These are phyloP conservation scores for Saccharum officinarum DNA, from an alignment of 176 grass and related monocot genomes.

Conservation along the genomic window DNA sequence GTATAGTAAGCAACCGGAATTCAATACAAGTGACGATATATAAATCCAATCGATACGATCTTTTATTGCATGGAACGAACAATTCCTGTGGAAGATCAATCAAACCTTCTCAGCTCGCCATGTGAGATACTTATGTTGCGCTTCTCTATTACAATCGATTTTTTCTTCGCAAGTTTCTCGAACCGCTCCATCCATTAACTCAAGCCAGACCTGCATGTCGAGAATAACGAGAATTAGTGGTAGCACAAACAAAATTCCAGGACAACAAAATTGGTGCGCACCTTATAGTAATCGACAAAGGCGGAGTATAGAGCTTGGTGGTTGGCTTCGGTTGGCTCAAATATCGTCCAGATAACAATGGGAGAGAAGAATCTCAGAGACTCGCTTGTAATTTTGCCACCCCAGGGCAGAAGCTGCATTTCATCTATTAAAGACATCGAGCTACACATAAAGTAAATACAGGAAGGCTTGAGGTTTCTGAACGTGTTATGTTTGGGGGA, in stretches of 20 bases:
- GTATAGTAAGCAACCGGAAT: not conserved
- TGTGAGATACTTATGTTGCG: conserved; percentile 83
- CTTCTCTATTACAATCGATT: conserved; percentile 52
- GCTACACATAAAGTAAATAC: conserved; percentile 53
- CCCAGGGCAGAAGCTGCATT: conserved; percentile 97
- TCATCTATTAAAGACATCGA: conserved; percentile 60
- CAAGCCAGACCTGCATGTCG: conserved; percentile 65
- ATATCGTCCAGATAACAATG: conserved; percentile 76
- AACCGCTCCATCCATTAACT: conserved; percentile 57
- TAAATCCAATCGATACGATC: not conserved
- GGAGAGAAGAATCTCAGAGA: conserved; percentile 95
- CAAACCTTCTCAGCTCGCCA: conserved; percentile 91
- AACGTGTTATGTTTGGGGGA: not conserved
- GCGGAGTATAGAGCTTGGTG: conserved; percentile 62
- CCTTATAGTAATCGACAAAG: conserved; percentile 88
- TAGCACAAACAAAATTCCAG: not conserved
- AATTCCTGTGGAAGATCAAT: not conserved
- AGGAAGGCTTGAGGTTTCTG: conserved; percentile 11
- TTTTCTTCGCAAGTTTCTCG: conserved; percentile 37
- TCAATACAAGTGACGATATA: not conserved
- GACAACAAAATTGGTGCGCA: not conserved
- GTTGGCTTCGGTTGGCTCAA: conserved; percentile 60
- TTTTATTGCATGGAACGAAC: not conserved
- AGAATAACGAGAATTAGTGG: conserved; percentile 3
- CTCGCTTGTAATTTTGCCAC: conserved; percentile 91